These are phyloP conservation scores for Wickerhamiella slavikovae DNA, from an alignment of 805 yeast species.

Conservation along the genomic window DNA sequence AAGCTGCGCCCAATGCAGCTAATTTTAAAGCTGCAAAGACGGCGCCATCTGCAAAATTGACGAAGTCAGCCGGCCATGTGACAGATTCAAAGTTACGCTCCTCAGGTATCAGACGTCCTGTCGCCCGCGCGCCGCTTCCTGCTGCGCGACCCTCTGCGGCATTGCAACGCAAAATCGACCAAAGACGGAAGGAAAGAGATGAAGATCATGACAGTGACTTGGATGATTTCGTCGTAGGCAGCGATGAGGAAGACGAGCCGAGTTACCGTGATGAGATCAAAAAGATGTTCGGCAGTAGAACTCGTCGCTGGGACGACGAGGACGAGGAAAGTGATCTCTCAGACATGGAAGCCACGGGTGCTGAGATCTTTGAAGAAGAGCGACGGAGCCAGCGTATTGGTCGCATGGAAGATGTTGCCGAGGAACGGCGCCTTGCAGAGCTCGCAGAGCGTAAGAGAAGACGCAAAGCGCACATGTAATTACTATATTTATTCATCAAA, in stretches of 20 bases:
- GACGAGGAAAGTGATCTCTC: slow-evolving; percentile 30
- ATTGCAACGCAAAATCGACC: slow-evolving; percentile 4
- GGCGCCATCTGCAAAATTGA: too few relatives aligned
- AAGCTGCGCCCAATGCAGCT: too few relatives aligned
- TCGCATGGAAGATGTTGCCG: slow-evolving; percentile 52
- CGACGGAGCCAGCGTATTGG: slow-evolving; percentile 46
- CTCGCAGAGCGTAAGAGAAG: slow-evolving; percentile 27
- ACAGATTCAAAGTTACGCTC: too few relatives aligned
- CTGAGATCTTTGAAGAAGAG: slow-evolving; percentile 74
- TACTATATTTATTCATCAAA: background rate
- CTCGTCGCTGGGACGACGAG: slow-evolving; percentile 25
- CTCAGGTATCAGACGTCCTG: too few relatives aligned
- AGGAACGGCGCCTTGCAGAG: slow-evolving; percentile 29
- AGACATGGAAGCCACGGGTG: slow-evolving; percentile 92
- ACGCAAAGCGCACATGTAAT: slow-evolving; percentile 4
- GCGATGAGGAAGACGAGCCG: slow-evolving; percentile 28
- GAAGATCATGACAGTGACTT: slow-evolving; percentile 28
- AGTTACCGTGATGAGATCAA: slow-evolving; percentile 78
- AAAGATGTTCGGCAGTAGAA: slow-evolving; percentile 49
- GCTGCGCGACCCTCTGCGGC: slow-evolving; percentile 11
- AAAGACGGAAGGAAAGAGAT: slow-evolving; percentile 3
- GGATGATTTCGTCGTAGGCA: slow-evolving; percentile 37
- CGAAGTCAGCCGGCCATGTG: too few relatives aligned
- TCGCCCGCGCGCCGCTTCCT: slow-evolving; percentile 8
- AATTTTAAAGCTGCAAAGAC: too few relatives aligned